Conservation (phyloP, 2,329 filamentous ascomycete genomes). For the Tolypocladium sp. region DNA sequence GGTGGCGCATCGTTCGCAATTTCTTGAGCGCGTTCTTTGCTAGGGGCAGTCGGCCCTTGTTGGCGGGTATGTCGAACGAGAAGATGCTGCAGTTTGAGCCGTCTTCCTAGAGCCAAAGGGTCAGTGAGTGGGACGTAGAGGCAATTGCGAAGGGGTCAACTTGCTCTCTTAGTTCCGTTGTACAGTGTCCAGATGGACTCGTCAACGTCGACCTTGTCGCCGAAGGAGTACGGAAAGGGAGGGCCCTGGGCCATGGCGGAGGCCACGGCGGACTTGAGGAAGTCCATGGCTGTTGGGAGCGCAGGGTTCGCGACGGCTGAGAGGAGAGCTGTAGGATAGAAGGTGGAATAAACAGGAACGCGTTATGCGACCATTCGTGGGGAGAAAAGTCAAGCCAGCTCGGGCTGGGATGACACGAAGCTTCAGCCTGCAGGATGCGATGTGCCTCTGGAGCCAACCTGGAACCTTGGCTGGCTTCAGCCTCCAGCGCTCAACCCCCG, state of each 20-base stretch:
- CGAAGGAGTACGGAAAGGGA: constrained; percentile 85
- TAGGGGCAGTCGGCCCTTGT: constrained; percentile 72
- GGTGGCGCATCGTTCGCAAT: constrained; percentile 83
- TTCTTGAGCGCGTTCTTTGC: constrained; percentile 93
- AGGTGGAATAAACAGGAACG: neutral
- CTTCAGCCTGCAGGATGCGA: neutral
- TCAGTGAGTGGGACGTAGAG: neutral
- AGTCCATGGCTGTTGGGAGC: constrained; percentile 62
- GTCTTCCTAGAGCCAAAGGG: constrained; percentile 58
- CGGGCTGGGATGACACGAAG: neutral
- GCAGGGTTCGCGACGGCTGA: neutral
- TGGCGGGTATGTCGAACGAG: constrained; percentile 79
- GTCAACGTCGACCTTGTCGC: constrained; percentile 84
- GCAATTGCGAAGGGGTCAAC: constrained; percentile 10
- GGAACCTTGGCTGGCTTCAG: neutral
- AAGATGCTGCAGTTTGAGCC: constrained; percentile 93
- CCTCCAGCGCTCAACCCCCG: neutral
- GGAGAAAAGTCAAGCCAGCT: neutral
- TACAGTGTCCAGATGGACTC: constrained; percentile 94
- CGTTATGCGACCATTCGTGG: neutral
- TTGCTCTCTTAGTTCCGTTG: constrained; percentile 84
- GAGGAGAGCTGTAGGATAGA: neutral
- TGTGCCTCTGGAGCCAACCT: neutral
- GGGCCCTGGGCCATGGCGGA: constrained; percentile 94
- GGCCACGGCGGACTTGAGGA: constrained; percentile 93